Base-by-base conservation (phyloP, 371 early-diverging fungal species). In the Catenaria anguillulae region DNA sequence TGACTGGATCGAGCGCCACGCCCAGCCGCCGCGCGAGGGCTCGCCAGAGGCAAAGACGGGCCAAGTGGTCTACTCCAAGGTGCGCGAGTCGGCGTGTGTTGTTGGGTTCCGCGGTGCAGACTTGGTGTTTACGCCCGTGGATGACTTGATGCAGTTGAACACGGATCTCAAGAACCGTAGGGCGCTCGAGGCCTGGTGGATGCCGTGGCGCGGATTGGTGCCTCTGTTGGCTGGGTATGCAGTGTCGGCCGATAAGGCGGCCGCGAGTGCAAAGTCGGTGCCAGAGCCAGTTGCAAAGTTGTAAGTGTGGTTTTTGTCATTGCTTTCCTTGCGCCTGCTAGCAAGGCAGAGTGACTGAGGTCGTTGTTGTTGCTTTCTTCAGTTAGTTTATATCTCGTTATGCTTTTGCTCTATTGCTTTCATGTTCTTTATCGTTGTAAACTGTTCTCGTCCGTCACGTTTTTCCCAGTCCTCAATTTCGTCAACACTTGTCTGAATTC, bases 31-130 rank as follows among this genome's bases (percentile, higher is more conserved):
- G 48, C 48, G 4, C 12, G 10, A 10, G 60, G 8, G 17, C 31
- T 13, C 3, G 36, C 24, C 54, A 65, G n/a, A n/a, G n/a, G n/a
- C n/a, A n/a, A n/a, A n/a, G n/a, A 50, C 26, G 8, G 4, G 13
- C 29, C 4, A 45, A 54, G 6, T 66, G 5, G 85, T 88, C 23
- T 85, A 84, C 66, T 81, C 85, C 36, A 73, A 69, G 43, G 62
- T 64, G 8, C 67, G 74, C 5, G 79, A 80, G 26, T 82, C 89
- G 31, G 83, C 84, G 29, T 76, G 75, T 33, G 89, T 95, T 4
- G 83, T 92, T 46, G 97, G 97, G 60, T 82, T 93, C 62, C 70
- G 77, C 21, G 92, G 92, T 40, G 84, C 84, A 37, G 74, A 79
- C 31, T 80, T 90, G 56, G 75, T 75, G 34, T 89, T 83, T 65